Conservation (phyloP, 2,329 filamentous ascomycete species). For the Amesomyces nigricolor region DNA sequence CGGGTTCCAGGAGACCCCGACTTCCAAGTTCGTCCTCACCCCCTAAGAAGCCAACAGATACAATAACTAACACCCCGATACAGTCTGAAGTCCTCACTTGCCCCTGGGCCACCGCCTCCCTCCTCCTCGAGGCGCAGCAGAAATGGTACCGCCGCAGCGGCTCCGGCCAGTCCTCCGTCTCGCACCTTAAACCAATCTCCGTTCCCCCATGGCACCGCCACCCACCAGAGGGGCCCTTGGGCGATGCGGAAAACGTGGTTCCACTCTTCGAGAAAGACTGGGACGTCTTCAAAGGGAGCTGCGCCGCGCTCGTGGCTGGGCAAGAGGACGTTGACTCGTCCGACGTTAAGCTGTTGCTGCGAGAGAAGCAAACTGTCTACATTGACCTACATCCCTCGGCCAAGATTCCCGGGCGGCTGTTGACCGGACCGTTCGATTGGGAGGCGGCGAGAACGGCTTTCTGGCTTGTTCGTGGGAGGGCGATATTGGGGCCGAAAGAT, state of each 20-base stretch:
- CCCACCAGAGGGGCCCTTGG: not conserved
- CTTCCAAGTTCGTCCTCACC: constrained; percentile 32
- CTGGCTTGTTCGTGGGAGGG: constrained; percentile 29
- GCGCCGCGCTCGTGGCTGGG: not conserved
- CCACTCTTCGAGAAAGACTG: constrained; percentile 20
- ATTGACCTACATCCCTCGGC: constrained; percentile 26
- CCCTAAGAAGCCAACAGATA: too few relatives aligned
- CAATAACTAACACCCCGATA: not conserved
- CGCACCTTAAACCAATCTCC: constrained; percentile 24
- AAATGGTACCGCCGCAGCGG: constrained; percentile 37
- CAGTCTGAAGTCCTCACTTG: constrained; percentile 35
- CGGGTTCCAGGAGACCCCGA: constrained; percentile 34
- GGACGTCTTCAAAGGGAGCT: constrained; percentile 9
- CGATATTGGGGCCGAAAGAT: constrained; percentile 20
- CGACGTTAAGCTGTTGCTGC: not conserved
- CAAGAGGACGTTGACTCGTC: too few relatives aligned
- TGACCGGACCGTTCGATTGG: constrained; percentile 25
- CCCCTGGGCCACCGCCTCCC: constrained; percentile 40
- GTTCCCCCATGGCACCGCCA: not conserved
- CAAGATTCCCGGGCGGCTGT: constrained; percentile 26
- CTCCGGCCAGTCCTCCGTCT: constrained; percentile 32
- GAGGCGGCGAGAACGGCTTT: constrained; percentile 25
- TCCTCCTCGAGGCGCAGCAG: constrained; percentile 45
- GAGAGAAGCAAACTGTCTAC: constrained; percentile 3
- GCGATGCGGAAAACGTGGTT: constrained; percentile 3